These are phyloP conservation scores for Colletotrichum plurivorum DNA, from an alignment of 2,329 filamentous ascomycete species.

Conservation along the genomic window DNA sequence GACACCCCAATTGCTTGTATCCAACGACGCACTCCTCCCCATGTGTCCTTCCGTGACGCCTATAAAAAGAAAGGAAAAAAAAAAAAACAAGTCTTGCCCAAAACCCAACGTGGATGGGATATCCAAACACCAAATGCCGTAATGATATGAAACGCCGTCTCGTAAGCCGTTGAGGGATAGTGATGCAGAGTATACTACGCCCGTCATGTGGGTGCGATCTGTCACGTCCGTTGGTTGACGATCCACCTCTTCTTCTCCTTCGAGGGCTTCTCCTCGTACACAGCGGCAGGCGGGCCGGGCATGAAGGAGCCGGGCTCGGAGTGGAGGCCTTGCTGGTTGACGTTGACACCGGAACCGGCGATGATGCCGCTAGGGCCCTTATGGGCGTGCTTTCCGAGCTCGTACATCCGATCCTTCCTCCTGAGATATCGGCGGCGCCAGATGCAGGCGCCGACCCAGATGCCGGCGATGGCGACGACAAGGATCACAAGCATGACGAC, in stretches of 20 bases:
- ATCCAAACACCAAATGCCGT: conserved; percentile 34
- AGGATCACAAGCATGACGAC: conserved; percentile 85
- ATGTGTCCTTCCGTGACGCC: conserved; percentile 32
- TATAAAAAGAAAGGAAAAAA: conserved; percentile 6
- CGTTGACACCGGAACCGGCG: conserved; percentile 48
- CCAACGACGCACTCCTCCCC: conserved; percentile 7
- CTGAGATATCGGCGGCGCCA: conserved; percentile 82
- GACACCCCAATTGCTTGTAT: conserved; percentile 17
- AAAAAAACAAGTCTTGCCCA: conserved; percentile 23
- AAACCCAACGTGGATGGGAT: conserved; percentile 25
- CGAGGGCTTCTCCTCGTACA: conserved; percentile 52
- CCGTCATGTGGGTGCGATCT: neutral
- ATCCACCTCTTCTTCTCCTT: conserved; percentile 65
- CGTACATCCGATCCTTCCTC: conserved; percentile 73
- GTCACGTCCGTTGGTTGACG: conserved; percentile 59
- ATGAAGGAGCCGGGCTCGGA: conserved; percentile 51
- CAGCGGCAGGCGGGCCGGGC: conserved; percentile 45
- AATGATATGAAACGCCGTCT: conserved; percentile 36
- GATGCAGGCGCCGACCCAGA: conserved; percentile 78
- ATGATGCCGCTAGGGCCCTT: conserved; percentile 51
- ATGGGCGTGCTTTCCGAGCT: conserved; percentile 59
- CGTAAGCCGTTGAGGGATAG: conserved; percentile 32
- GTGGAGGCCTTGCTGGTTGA: conserved; percentile 43
- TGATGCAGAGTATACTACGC: conserved; percentile 13
- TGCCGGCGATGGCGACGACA: conserved; percentile 75